Conservation (phyloP, 192 early-diverging fungal genomes). For the Piromyces finnis region DNA sequence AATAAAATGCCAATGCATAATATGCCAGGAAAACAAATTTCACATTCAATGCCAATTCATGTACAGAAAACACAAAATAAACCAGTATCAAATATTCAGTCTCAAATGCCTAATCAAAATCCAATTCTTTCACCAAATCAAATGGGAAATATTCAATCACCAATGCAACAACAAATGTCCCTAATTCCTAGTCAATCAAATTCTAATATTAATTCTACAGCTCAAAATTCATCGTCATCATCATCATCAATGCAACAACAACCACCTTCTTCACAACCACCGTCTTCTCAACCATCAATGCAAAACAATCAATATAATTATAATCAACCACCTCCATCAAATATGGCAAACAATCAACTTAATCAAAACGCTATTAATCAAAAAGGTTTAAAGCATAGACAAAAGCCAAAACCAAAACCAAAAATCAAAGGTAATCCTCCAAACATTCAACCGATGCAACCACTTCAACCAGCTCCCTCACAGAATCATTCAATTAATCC, state of each 20-base stretch:
- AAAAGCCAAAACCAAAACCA: neutral
- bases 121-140: neutral
- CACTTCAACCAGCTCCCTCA: neutral
- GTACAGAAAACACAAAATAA: neutral
- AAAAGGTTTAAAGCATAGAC: neutral
- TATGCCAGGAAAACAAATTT: neutral
- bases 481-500: neutral
- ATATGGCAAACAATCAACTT: neutral
- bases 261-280: neutral
- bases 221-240: neutral
- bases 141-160: neutral
- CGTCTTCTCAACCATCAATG: neutral
- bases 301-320: neutral
- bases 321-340: neutral
- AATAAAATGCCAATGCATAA: neutral
- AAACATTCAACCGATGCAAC: neutral
- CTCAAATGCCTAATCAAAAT: neutral
- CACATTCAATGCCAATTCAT: neutral
- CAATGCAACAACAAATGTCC: neutral
- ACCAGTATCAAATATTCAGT: neutral
- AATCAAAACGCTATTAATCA: neutral
- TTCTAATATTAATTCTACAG: neutral
- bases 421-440: neutral
- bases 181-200: neutral
- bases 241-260: neutral